phyloP scores from a whole-genome alignment of 202 grass and related monocot species.

The Setaria italica region DNA sequence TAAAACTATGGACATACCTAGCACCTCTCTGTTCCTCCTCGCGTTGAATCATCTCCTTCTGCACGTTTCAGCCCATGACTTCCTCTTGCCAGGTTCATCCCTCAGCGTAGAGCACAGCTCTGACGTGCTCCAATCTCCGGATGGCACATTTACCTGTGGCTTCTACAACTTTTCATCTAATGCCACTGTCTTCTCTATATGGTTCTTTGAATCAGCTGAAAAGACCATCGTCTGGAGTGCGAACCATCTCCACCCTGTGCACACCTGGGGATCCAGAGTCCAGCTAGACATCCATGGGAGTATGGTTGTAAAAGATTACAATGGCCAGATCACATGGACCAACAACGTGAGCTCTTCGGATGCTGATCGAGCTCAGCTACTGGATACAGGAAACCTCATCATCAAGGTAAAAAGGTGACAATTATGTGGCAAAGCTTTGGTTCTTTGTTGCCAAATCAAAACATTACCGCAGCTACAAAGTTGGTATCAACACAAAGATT shows the following conservation, averaged over 20 bases:
- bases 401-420: conserved; percentile 44
- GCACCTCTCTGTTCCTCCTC: conserved; percentile 7
- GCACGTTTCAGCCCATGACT: conserved; percentile 19
- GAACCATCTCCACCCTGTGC: conserved; percentile 52
- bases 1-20: not conserved
- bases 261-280: conserved; percentile 49
- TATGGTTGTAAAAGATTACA: conserved; percentile 55
- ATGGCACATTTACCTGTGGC: conserved; percentile 57
- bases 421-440: conserved; percentile 71
- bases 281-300: conserved; percentile 37
- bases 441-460: conserved; percentile 58
- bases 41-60: conserved; percentile 17
- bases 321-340: conserved; percentile 48
- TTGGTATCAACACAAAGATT: conserved; percentile 33
- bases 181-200: conserved; percentile 61
- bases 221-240: conserved; percentile 57
- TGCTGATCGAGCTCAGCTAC: conserved; percentile 15
- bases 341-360: conserved; percentile 39
- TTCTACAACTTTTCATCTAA: conserved; percentile 56
- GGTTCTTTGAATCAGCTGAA: conserved; percentile 48
- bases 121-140: conserved; percentile 45
- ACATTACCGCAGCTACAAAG: conserved; percentile 22
- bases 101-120: conserved; percentile 34
- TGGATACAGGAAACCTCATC: conserved; percentile 41
- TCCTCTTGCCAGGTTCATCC: conserved; percentile 35